Percentiles rank a stretch among this genome's conserved stretches.
These are phyloP conservation scores for Trichoderma reesei DNA, from an alignment of 495 filamentous ascomycete genomes.

Conservation along the genomic window DNA sequence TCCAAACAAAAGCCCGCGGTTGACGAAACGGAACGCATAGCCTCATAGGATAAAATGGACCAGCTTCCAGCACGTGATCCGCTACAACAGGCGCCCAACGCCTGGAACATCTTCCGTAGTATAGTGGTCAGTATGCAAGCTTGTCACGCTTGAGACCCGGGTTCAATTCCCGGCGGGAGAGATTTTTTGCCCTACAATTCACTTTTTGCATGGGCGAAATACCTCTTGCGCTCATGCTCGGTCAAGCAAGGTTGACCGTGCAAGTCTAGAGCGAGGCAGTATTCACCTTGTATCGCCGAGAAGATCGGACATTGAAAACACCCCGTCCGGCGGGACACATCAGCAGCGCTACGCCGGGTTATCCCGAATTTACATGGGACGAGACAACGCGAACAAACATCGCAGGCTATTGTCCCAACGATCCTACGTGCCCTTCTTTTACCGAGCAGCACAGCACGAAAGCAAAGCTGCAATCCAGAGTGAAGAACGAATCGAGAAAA, in stretches of 20 bases:
- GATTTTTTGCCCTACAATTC: background rate
- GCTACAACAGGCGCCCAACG: conserved; percentile 5
- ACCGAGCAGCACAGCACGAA: background rate
- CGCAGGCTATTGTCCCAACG: background rate
- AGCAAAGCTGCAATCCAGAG: too few relatives aligned
- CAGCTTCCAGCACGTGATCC: background rate
- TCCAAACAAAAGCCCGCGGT: too few relatives aligned
- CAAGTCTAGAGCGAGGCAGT: too few relatives aligned
- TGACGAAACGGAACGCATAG: too few relatives aligned
- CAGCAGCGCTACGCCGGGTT: too few relatives aligned
- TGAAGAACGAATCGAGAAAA: too few relatives aligned
- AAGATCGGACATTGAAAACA: too few relatives aligned
- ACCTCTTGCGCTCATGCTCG: background rate
- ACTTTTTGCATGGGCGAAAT: background rate
- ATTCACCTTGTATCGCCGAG: too few relatives aligned
- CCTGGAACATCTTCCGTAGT: conserved; percentile 11
- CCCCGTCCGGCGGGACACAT: background rate
- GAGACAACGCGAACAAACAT: background rate
- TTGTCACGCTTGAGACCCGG: conserved; percentile 13
- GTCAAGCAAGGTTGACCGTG: too few relatives aligned
- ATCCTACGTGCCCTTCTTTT: background rate
- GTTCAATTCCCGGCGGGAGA: conserved; percentile 13
- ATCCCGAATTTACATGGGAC: background rate
- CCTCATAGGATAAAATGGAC: background rate
- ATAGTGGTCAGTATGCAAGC: conserved; percentile 13